Percentiles rank a stretch among this genome's conserved stretches.
Evolutionary conservation across 2,329 filamentous ascomycete species (phyloP).

Genomic region (Sporothrix variecibatus): DNA sequence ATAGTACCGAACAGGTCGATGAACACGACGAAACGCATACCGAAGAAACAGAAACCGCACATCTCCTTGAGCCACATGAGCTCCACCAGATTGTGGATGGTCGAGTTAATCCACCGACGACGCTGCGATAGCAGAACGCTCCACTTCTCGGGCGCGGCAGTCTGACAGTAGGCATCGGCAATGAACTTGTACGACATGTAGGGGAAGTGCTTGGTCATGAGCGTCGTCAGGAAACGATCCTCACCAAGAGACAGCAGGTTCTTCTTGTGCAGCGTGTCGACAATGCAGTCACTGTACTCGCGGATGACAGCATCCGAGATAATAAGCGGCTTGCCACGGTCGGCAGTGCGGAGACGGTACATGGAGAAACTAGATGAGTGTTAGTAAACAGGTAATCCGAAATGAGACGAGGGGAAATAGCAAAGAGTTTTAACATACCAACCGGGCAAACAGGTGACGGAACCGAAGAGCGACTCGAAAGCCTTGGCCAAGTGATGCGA

Average conservation of each 20-base stretch:
- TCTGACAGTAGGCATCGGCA: constrained; percentile 87
- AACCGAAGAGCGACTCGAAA: constrained; percentile 96
- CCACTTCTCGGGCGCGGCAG: constrained; percentile 92
- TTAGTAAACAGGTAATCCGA: not conserved
- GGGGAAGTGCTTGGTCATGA: constrained; percentile 98
- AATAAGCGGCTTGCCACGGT: constrained; percentile 91
- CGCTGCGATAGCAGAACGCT: constrained; percentile 93
- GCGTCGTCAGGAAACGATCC: constrained; percentile 93
- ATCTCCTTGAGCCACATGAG: constrained; percentile 88
- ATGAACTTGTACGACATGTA: constrained; percentile 96
- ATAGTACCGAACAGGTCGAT: constrained; percentile 92
- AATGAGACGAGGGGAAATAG: not conserved
- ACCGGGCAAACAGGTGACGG: constrained; percentile 97
- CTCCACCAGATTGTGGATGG: constrained; percentile 93
- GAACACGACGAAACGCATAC: constrained; percentile 95
- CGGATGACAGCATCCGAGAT: constrained; percentile 85
- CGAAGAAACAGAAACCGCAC: constrained; percentile 98
- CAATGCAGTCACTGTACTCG: constrained; percentile 84
- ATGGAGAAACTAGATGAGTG: constrained; percentile 78
- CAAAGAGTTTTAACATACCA: constrained; percentile 66
- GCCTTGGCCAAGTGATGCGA: constrained; percentile 96
- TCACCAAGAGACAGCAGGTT: constrained; percentile 92
- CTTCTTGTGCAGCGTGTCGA: constrained; percentile 97
- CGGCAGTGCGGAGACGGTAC: constrained; percentile 92
- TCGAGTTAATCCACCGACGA: constrained; percentile 99